Evolutionary conservation across 345 rosid genomes (phyloP), one percentile per base, ranked within the genome.

Genomic region (Cardamine resedifolia): DNA sequence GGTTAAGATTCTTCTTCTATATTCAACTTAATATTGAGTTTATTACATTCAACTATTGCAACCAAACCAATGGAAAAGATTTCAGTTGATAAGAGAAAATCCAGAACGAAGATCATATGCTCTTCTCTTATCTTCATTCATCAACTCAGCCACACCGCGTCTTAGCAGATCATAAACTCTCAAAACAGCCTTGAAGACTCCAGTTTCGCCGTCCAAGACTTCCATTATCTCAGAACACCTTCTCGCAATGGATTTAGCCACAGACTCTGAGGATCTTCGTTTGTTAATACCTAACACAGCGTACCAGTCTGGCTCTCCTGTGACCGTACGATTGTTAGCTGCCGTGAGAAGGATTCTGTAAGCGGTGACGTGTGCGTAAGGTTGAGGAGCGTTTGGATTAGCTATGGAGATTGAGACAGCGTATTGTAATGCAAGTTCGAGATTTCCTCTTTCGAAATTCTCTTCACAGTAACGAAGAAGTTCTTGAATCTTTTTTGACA

Each of bases 281-380:
- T 52, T 41, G 36, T 41, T 43, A 20, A 72, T 30, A 0, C 48
- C 64, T 1, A 72, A 28, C 18, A 72, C 55, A 4, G 63, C 70
- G 57, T 72, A 72, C 33, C 34, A 72, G 63, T 72, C 70, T 20
- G 70, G 69, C 56, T 72, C 76, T 63, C 70, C 64, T 0, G 70
- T 10, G 47, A 16, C 3, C 2, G 76, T 72, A 9, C 47, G 70
- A n/a, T 53, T 52, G 3, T 72, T 63, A 0, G 63, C 70, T 11
- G 38, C 76, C 2, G 70, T 4, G 10, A 52, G 55, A 53, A 72
- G 76, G 36, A 52, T 72, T 31, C 56, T 72, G 7, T 72, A 72
- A 62, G 76, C 69, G 0, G 62, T 30, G 24, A 72, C 76, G 34
- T 72, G 76, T 41, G 69, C 69, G 62, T 72, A 72, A 8, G 76